These are phyloP conservation scores for Dittrichia graveolens DNA, from an alignment of 129 eudicot species.

Conservation along the genomic window DNA sequence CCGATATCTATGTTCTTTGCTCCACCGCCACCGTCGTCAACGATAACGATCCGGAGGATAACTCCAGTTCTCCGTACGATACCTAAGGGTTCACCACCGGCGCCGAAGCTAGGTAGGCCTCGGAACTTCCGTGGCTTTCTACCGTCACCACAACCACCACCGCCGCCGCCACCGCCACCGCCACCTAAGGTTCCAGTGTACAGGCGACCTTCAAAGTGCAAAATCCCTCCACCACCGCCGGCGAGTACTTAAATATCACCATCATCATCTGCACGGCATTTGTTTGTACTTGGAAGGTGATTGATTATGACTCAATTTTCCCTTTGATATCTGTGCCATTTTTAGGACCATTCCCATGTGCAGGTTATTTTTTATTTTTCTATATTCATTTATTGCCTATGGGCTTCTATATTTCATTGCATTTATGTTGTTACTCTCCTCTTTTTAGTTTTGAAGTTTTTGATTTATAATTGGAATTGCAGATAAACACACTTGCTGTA, in stretches of 20 bases:
- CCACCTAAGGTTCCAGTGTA: background rate
- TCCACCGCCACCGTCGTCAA: conserved; percentile 5
- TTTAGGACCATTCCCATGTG: too few species aligned
- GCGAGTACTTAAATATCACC: background rate
- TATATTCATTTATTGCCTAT: too few species aligned
- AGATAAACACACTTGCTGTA: too few species aligned
- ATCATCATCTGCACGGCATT: too few species aligned
- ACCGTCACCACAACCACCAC: background rate
- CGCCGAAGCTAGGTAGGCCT: background rate
- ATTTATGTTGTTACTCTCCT: too few species aligned
- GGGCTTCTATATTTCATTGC: too few species aligned
- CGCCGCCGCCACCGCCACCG: background rate
- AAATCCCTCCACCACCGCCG: background rate
- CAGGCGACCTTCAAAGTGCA: background rate
- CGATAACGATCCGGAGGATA: background rate
- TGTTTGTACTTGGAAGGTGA: background rate
- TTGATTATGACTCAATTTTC: too few species aligned
- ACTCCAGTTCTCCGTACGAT: background rate
- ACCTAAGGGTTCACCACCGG: background rate
- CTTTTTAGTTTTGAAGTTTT: too few species aligned
- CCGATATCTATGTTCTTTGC: background rate
- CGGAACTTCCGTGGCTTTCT: background rate
- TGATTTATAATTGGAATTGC: too few species aligned
- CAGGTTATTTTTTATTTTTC: too few species aligned
- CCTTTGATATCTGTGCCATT: too few species aligned